Evolutionary conservation across 73 alveolate species (phyloP).

Genomic region (Effrenium voratum): DNA sequence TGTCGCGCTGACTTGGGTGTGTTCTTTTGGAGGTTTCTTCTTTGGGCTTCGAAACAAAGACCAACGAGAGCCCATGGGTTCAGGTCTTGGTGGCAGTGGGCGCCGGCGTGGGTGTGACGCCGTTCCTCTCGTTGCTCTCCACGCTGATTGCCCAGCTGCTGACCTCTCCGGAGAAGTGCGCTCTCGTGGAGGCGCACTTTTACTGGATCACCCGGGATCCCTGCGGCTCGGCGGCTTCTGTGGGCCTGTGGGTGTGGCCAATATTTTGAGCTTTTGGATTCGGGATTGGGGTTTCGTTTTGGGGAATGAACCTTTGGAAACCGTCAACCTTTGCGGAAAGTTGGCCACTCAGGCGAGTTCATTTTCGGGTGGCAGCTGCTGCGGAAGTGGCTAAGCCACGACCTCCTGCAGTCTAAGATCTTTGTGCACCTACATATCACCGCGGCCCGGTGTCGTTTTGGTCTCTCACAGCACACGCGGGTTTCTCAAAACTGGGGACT

Average conservation of each 20-base stretch:
- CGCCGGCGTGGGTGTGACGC: conserved; percentile 82
- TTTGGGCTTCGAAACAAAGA: not conserved
- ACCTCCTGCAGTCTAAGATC: conserved; percentile 54
- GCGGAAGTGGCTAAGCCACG: conserved; percentile 57
- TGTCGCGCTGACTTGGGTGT: not conserved
- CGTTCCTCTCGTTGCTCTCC: conserved; percentile 64
- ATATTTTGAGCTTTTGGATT: too few relatives aligned
- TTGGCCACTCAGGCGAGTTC: conserved; percentile 49
- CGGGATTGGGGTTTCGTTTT: too few relatives aligned
- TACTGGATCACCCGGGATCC: conserved; percentile 75
- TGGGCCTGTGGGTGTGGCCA: not conserved
- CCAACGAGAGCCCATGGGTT: not conserved
- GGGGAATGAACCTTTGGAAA: too few relatives aligned
- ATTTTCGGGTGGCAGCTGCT: conserved; percentile 37
- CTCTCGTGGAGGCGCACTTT: conserved; percentile 48
- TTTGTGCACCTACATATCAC: conserved; percentile 47
- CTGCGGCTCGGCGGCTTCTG: not conserved
- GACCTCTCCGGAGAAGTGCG: not conserved
- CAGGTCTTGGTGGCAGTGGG: conserved; percentile 67
- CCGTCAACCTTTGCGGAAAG: too few relatives aligned
- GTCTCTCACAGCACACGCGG: too few relatives aligned
- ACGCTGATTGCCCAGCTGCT: conserved; percentile 32
- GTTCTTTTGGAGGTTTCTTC: not conserved
- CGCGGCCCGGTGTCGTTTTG: too few relatives aligned
- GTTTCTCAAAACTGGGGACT: too few relatives aligned